A percentile compares a stretch with the other conserved stretches of the same genome.
phyloP scores from a whole-genome alignment of 1,139 yeast genomes.

The Fermentozyma sake region DNA sequence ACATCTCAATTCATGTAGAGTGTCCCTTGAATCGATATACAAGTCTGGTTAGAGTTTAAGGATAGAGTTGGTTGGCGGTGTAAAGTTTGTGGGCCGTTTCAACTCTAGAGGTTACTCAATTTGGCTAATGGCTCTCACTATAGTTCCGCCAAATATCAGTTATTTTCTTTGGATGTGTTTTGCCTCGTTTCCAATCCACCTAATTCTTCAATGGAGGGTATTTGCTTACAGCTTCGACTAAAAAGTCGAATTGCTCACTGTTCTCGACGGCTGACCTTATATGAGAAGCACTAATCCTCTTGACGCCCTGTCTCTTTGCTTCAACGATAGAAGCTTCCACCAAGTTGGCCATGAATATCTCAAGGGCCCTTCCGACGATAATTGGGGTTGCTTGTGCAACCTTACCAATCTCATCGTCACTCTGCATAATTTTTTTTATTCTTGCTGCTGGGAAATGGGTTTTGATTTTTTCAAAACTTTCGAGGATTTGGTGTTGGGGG shows the following conservation, averaged over 20 bases:
- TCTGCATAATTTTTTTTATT: constrained; percentile 93
- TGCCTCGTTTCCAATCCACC: too few species aligned
- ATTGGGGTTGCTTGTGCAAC: constrained; percentile 99
- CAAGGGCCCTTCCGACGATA: constrained; percentile 91
- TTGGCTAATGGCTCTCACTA: too few species aligned
- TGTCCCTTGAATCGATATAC: too few species aligned
- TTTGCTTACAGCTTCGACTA: constrained; percentile 69
- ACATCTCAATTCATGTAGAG: too few species aligned
- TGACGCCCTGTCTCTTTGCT: constrained; percentile 72
- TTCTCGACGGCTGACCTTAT: constrained; percentile 78
- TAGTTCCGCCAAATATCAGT: too few species aligned
- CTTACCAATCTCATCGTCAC: constrained; percentile 97
- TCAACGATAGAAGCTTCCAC: constrained; percentile 81
- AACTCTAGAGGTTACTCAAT: too few species aligned
- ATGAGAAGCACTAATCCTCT: constrained; percentile 80
- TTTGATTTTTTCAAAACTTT: constrained; percentile 55
- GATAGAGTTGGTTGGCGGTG: too few species aligned
- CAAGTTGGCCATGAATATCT: constrained; percentile 82
- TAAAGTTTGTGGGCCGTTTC: too few species aligned
- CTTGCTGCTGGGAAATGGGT: constrained; percentile 98
- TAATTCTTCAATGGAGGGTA: constrained; percentile 42
- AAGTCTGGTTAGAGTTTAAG: too few species aligned
- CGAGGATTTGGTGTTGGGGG: constrained; percentile 27
- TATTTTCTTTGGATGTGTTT: too few species aligned
- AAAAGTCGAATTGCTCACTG: constrained; percentile 89